phyloP scores from a whole-genome alignment of 192 early-diverging fungal species.

The Coemansia sp. region DNA sequence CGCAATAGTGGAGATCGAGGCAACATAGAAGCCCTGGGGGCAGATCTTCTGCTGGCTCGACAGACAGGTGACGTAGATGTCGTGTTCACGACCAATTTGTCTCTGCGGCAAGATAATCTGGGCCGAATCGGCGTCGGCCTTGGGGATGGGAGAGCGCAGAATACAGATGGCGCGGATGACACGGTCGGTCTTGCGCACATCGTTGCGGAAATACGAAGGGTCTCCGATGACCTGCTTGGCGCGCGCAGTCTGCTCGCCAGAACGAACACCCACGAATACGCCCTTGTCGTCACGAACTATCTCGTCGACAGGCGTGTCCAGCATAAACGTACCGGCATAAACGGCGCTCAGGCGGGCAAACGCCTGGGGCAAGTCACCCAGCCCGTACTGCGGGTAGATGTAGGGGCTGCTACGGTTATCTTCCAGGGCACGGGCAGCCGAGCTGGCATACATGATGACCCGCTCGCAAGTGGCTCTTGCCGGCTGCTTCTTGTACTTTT shows the following conservation, averaged over 20 bases:
- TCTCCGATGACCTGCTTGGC: conserved; percentile 92
- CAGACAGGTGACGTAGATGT: conserved; percentile 94
- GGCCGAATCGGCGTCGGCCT: conserved; percentile 80
- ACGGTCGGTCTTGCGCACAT: conserved; percentile 77
- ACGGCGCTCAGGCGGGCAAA: conserved; percentile 97
- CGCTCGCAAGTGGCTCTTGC: conserved; percentile 87
- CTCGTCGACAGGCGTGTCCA: conserved; percentile 88
- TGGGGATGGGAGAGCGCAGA: conserved; percentile 87
- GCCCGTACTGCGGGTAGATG: conserved; percentile 97
- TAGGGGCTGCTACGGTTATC: conserved; percentile 92
- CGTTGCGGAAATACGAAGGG: conserved; percentile 84
- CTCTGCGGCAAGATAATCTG: conserved; percentile 99
- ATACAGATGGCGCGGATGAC: conserved; percentile 97
- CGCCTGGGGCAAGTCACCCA: conserved; percentile 96
- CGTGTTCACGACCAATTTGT: conserved; percentile 88
- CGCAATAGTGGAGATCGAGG: conserved; percentile 96
- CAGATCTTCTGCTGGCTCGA: conserved; percentile 90
- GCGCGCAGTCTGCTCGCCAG: conserved; percentile 78
- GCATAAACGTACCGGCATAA: conserved; percentile 99
- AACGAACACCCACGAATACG: conserved; percentile 84
- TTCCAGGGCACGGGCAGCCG: conserved; percentile 66
- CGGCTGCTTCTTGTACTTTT: conserved; percentile 66
- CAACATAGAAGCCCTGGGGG: conserved; percentile 80
- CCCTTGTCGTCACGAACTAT: conserved; percentile 81
- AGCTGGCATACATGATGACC: conserved; percentile 89